Conservation (phyloP, 1,284 basidiomycete genomes). For the Cutaneotrichosporon daszewskae region DNA sequence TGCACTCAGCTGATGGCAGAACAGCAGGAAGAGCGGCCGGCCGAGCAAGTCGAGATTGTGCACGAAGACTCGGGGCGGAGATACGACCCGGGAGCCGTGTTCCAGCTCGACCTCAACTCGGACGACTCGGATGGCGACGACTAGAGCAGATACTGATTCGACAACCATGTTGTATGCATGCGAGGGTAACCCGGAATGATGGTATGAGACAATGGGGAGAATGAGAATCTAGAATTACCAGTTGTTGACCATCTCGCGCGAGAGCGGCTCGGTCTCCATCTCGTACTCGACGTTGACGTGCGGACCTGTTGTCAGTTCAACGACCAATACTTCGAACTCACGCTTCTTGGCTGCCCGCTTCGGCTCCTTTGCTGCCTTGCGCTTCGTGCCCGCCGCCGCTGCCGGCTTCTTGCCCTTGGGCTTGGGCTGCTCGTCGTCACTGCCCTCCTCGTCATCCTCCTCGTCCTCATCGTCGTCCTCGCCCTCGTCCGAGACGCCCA, state of each 20-base stretch:
- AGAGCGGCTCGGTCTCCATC: constrained; percentile 70
- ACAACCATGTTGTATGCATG: constrained; percentile 24
- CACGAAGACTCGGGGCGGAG: constrained; percentile 31
- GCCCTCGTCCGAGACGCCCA: constrained; percentile 42
- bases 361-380: constrained; percentile 52
- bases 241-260: constrained; percentile 49
- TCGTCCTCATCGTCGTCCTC: constrained; percentile 39
- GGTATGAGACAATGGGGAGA: constrained; percentile 3
- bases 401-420: constrained; percentile 15
- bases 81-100: constrained; percentile 37
- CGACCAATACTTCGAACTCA: constrained; percentile 9
- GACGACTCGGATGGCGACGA: constrained; percentile 24
- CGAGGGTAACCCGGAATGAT: constrained; percentile 7
- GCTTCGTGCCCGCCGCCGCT: constrained; percentile 34
- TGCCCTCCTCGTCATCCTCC: constrained; percentile 37
- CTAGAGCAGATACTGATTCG: not conserved
- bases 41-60: constrained; percentile 12
- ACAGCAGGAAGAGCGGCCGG: constrained; percentile 5
- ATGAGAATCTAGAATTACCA: constrained; percentile 27
- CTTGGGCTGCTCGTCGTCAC: constrained; percentile 23
- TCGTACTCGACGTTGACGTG: constrained; percentile 94
- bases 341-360: constrained; percentile 52
- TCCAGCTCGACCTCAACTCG: constrained; percentile 37
- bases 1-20: constrained; percentile 10
- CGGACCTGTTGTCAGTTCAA: constrained; percentile 46